Conservation (phyloP, 2,329 filamentous ascomycete species). For the Simplicillium aogashimaense region DNA sequence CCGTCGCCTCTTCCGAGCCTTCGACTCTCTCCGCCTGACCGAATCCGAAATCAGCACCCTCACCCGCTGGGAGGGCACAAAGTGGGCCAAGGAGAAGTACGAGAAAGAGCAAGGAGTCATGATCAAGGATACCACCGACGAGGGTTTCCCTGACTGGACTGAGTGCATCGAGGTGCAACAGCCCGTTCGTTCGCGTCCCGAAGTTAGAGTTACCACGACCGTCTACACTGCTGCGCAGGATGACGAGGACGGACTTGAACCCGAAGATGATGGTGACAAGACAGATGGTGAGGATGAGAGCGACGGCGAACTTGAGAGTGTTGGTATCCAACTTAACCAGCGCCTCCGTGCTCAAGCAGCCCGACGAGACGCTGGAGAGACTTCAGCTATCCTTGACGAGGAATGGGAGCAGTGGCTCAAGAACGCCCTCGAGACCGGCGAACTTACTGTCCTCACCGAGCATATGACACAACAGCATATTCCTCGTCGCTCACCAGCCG, state of each 20-base stretch:
- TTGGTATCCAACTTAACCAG: slow-evolving; percentile 53
- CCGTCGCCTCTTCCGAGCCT: slow-evolving; percentile 64
- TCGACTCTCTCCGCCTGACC: slow-evolving; percentile 61
- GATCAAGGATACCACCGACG: slow-evolving; percentile 62
- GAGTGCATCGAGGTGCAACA: slow-evolving; percentile 28
- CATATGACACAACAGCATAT: slow-evolving; percentile 25
- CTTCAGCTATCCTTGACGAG: slow-evolving; percentile 51
- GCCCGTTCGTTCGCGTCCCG: slow-evolving; percentile 5
- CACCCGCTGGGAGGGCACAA: slow-evolving; percentile 76
- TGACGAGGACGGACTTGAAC: slow-evolving; percentile 10
- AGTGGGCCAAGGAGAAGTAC: slow-evolving; percentile 73
- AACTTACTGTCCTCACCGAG: slow-evolving; percentile 36
- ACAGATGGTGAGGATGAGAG: slow-evolving; percentile 20
- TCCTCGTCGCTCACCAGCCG: slow-evolving; percentile 16
- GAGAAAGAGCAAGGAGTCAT: slow-evolving; percentile 63
- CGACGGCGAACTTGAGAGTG: slow-evolving; percentile 32
- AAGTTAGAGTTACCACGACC: slow-evolving; percentile 2
- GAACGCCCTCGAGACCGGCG: slow-evolving; percentile 55
- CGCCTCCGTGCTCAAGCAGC: slow-evolving; percentile 55
- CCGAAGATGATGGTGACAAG: slow-evolving; percentile 16
- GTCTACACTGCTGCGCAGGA: not conserved
- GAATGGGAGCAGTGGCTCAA: slow-evolving; percentile 70
- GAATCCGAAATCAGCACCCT: slow-evolving; percentile 58
- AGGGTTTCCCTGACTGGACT: slow-evolving; percentile 56
- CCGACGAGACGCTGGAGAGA: slow-evolving; percentile 50